Evolutionary conservation across 148 eudicot genomes (phyloP).

Genomic region (Dianthus caryophyllus): DNA sequence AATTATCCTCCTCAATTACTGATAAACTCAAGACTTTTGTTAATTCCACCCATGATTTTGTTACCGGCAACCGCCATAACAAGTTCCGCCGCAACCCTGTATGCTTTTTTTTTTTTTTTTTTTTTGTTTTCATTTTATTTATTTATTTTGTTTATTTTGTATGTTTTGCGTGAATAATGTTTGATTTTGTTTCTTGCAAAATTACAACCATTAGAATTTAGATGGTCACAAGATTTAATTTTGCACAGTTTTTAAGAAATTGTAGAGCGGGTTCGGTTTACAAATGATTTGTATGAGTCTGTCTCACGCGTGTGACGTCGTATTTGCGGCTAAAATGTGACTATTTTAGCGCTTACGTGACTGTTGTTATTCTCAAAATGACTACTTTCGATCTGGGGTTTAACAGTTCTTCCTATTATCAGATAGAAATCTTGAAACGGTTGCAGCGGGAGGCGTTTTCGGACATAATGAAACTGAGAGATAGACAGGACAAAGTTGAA

Average conservation of each 20-base stretch:
- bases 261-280: no score
- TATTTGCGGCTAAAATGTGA: no score
- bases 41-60: slow-evolving; percentile 43
- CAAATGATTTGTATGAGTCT: no score
- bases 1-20: slow-evolving; percentile 28
- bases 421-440: slow-evolving; percentile 96
- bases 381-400: no score
- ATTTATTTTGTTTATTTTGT: not conserved
- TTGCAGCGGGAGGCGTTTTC: slow-evolving; percentile 94
- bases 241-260: no score
- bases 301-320: no score
- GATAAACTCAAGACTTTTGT: slow-evolving; percentile 44
- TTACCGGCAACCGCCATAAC: slow-evolving; percentile 28
- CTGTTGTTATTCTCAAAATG: no score
- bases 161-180: no score
- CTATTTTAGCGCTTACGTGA: no score
- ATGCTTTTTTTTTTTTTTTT: not conserved
- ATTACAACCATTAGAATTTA: no score
- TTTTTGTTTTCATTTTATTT: not conserved
- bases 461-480: slow-evolving; percentile 93
- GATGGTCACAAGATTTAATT: no score
- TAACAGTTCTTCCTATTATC: slow-evolving; percentile 52
- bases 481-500: slow-evolving; percentile 92
- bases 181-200: no score
- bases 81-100: slow-evolving; percentile 62